A percentile compares a stretch with the other conserved stretches of the same genome.
phyloP scores from a whole-genome alignment of 2,329 filamentous ascomycete species.

The Fusarium odoratissimum region DNA sequence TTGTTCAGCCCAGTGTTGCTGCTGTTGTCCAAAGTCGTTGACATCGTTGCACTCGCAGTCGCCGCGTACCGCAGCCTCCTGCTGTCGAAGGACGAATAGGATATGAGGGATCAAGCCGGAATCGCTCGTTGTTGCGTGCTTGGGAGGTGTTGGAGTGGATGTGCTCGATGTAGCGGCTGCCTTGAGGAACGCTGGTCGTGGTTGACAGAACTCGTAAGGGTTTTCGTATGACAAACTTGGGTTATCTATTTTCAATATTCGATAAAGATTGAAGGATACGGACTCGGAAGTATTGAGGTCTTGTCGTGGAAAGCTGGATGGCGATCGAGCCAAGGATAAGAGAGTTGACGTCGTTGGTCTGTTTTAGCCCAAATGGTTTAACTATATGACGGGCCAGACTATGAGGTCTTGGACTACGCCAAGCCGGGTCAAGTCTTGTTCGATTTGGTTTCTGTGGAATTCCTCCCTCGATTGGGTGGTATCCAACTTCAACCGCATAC shows the following conservation, averaged over 20 bases:
- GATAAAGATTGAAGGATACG: slow-evolving; percentile 1
- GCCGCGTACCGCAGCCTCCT: background rate
- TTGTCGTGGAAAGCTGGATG: slow-evolving; percentile 15
- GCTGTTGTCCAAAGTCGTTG: slow-evolving; percentile 41
- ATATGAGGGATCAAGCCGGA: slow-evolving; percentile 1
- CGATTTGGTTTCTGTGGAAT: slow-evolving; percentile 31
- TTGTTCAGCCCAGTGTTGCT: slow-evolving; percentile 58
- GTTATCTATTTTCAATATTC: background rate
- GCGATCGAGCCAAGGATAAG: slow-evolving; percentile 26
- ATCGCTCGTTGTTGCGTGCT: slow-evolving; percentile 13
- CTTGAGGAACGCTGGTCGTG: slow-evolving; percentile 10
- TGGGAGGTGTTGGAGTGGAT: slow-evolving; percentile 28
- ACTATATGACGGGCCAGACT: slow-evolving; percentile 27
- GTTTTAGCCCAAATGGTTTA: slow-evolving; percentile 28
- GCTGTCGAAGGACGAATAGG: background rate
- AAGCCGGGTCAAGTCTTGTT: slow-evolving; percentile 32
- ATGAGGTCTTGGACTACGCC: slow-evolving; percentile 18
- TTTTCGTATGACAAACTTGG: background rate
- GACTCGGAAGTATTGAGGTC: slow-evolving; percentile 6
- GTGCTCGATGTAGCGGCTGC: slow-evolving; percentile 9
- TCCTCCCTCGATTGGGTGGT: slow-evolving; percentile 20
- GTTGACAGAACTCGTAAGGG: background rate
- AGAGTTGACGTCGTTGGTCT: slow-evolving; percentile 42
- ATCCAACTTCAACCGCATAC: slow-evolving; percentile 21
- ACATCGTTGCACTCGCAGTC: slow-evolving; percentile 4